Percentiles rank a stretch among this genome's conserved stretches.
Evolutionary conservation across 495 filamentous ascomycete genomes (phyloP).

Genomic region (Alectoria sarmentosa): DNA sequence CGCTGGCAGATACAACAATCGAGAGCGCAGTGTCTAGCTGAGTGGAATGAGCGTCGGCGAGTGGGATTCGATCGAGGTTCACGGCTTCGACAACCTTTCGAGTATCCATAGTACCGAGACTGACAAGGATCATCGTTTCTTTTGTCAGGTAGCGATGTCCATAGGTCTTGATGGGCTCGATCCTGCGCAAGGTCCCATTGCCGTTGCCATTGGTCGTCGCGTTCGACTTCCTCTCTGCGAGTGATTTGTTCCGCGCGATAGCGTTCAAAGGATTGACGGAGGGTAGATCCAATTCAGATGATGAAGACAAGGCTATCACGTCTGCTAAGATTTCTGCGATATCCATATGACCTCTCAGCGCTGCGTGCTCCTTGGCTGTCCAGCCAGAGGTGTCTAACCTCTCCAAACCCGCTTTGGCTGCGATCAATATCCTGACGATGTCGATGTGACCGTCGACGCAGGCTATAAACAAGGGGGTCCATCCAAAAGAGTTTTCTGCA

Average conservation of each 20-base stretch:
- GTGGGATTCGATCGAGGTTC: constrained; percentile 79
- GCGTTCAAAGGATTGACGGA: constrained; percentile 38
- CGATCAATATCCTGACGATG: constrained; percentile 70
- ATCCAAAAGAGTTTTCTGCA: constrained; percentile 76
- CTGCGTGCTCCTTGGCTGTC: constrained; percentile 91
- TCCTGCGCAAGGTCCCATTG: constrained; percentile 33
- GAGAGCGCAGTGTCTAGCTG: constrained; percentile 92
- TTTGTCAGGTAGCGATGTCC: constrained; percentile 91
- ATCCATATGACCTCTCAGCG: constrained; percentile 73
- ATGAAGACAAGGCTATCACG: constrained; percentile 37
- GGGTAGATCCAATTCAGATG: constrained; percentile 33
- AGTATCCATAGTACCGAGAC: constrained; percentile 88
- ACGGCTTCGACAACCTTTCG: constrained; percentile 74
- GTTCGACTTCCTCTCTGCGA: constrained; percentile 49
- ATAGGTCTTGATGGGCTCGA: constrained; percentile 86
- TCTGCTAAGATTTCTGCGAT: constrained; percentile 64
- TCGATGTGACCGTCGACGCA: constrained; percentile 75
- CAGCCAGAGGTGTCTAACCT: constrained; percentile 80
- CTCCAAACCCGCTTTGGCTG: constrained; percentile 66
- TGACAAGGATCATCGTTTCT: constrained; percentile 84
- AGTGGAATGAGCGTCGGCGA: constrained; percentile 80
- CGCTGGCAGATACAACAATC: constrained; percentile 81
- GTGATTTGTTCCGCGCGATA: constrained; percentile 30
- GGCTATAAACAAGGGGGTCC: constrained; percentile 90
- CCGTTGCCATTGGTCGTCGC: constrained; percentile 32